Evolutionary conservation across 2,329 filamentous ascomycete species (phyloP), one percentile per base, ranked within the genome.

Genomic region (Fusarium illudens): DNA sequence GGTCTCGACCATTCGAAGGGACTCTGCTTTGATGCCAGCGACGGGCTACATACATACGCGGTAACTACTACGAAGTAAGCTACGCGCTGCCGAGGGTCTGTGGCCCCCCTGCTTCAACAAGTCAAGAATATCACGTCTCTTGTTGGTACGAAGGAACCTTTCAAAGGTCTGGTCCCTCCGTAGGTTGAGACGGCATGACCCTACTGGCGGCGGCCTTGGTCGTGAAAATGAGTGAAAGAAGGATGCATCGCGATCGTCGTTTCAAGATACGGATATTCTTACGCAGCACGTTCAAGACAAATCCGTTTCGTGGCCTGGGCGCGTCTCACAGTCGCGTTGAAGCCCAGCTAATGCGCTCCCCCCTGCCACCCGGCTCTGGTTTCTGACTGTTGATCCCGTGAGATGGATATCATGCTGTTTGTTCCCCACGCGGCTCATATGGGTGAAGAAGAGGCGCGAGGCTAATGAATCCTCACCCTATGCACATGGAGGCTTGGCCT

Each of bases 381-480:
- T 44, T 46, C 11, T 36, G 36, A 5, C 30, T 32, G 33, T 36
- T 25, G 34, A 62, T 52, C 60, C 44, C 62, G 56, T 53, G 50
- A 65, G 59, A 32, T 58, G 30, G 27, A 34, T 44, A 39, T 34
- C 25, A 65, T 54, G 63, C 54, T 62, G 32, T 29, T 37, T 33
- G 44, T 50, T 57, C 54, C 53, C 55, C 59, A 53, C 59, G 46
- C 44, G 42, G 33, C 44, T 64, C 34, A 39, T 37, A 39, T 60
- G 27, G 57, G 36, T 36, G 44, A 50, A 33, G n/a, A 50, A 62
- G 58, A 68, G 52, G 62, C 50, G 52, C 46, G 60, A 68, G 55
- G 52, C 67, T 68, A 59, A 69, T 57, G 29, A 50, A 32, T 60
- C 54, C 65, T 65, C 36, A 63, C 58, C 55, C 58, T 37, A 46